Evolutionary conservation across 139 green algal genomes (phyloP).

Genomic region (Tetraselmis striata): DNA sequence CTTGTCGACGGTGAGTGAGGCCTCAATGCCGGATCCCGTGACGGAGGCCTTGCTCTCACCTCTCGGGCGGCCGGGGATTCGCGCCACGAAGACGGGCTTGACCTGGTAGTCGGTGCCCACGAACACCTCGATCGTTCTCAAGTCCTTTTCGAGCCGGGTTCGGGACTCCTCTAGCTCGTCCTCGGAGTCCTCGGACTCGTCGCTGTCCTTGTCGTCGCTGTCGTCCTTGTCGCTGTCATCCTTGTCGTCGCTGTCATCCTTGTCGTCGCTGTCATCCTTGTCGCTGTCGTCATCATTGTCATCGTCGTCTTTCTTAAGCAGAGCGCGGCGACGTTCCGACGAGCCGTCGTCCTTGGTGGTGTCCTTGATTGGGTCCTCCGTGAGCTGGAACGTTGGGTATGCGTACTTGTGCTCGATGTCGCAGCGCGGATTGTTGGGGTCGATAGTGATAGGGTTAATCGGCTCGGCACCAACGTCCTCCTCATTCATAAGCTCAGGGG

Average conservation of each 20-base stretch:
- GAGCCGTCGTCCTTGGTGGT: not conserved
- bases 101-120: not conserved
- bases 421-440: not conserved
- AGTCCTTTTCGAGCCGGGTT: not conserved
- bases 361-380: not conserved
- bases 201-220: not conserved
- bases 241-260: not conserved
- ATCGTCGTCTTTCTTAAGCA: not conserved
- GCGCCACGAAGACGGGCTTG: not conserved
- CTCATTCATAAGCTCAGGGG: not conserved
- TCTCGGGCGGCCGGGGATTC: not conserved
- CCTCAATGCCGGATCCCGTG: not conserved
- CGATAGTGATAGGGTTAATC: not conserved
- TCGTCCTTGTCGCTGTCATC: not conserved
- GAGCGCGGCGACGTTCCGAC: not conserved
- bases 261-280: not conserved
- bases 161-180: not conserved
- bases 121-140: not conserved
- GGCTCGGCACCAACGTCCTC: not conserved
- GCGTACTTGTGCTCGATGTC: not conserved
- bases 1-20: not conserved
- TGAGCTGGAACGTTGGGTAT: not conserved
- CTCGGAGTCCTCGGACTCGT: not conserved
- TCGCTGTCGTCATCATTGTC: not conserved
- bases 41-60: not conserved